A percentile compares a stretch with the other conserved stretches of the same genome.
phyloP scores from a whole-genome alignment of 805 yeast species.

The Candida germanica region DNA sequence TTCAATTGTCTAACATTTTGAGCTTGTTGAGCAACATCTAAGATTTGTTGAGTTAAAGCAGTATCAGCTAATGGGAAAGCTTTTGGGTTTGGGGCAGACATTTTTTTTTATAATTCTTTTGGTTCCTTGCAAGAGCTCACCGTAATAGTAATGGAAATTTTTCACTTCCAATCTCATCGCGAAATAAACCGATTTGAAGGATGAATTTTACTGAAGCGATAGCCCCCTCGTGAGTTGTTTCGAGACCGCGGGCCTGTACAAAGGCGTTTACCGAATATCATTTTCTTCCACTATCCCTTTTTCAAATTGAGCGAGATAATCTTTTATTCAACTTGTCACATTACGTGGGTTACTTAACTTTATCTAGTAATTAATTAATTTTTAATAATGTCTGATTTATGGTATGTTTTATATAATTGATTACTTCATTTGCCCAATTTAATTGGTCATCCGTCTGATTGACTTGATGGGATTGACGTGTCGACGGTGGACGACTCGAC shows the following conservation, averaged over 20 bases:
- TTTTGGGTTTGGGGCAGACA: slow-evolving; percentile 94
- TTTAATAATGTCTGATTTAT: slow-evolving; percentile 63
- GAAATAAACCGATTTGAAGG: slow-evolving; percentile 1
- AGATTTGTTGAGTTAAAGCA: slow-evolving; percentile 90
- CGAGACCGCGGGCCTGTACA: slow-evolving; percentile 7
- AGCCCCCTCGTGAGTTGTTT: slow-evolving; percentile 2
- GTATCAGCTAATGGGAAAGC: slow-evolving; percentile 99
- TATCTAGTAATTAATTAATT: not conserved
- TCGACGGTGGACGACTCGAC: no score
- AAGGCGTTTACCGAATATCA: slow-evolving; percentile 9
- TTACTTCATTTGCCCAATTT: no score
- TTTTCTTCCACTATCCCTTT: slow-evolving; percentile 10
- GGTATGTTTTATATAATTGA: no score
- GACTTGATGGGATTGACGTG: no score
- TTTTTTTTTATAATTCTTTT: slow-evolving; percentile 25
- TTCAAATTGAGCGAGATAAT: slow-evolving; percentile 2
- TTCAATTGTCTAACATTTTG: slow-evolving; percentile 97
- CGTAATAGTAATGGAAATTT: slow-evolving; percentile 10
- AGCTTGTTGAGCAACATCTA: slow-evolving; percentile 97
- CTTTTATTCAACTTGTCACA: slow-evolving; percentile 1
- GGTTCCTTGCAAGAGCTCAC: slow-evolving; percentile 55
- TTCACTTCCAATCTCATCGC: not conserved
- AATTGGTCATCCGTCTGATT: no score
- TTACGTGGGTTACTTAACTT: slow-evolving; percentile 1
- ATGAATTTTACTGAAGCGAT: slow-evolving; percentile 5